A percentile compares a stretch with the other conserved stretches of the same genome.
phyloP scores from a whole-genome alignment of 257 asterid genomes.

The Solanum pennellii region DNA sequence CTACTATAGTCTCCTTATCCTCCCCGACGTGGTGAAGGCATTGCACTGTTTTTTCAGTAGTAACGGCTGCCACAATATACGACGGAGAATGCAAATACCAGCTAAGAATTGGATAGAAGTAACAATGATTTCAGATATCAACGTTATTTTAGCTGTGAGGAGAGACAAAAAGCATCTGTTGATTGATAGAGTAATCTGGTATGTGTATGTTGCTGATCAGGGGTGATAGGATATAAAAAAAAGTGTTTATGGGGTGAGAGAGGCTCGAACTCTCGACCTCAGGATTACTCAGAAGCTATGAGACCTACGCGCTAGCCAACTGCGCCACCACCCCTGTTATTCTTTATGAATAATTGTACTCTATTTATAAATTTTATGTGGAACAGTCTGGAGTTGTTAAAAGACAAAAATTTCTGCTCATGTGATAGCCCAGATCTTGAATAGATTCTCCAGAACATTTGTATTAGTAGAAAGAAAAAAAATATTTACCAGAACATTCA shows the following conservation, averaged over 20 bases:
- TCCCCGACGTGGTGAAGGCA: not conserved
- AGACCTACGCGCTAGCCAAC: slow-evolving; percentile 99
- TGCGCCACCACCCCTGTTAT: slow-evolving; percentile 79
- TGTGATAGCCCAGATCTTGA: not conserved
- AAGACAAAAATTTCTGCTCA: not conserved
- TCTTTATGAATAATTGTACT: not conserved
- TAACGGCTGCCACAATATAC: not conserved
- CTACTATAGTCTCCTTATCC: not conserved
- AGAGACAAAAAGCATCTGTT: not conserved
- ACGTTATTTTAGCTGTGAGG: not conserved
- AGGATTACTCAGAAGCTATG: slow-evolving; percentile 80
- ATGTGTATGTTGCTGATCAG: not conserved
- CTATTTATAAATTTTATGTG: too few species aligned
- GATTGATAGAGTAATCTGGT: too few species aligned
- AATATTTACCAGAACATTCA: not conserved
- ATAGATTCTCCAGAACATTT: not conserved
- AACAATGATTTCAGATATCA: not conserved
- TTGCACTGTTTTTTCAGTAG: not conserved
- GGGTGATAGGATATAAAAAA: too few species aligned
- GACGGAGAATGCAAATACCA: not conserved
- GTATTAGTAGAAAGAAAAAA: not conserved
- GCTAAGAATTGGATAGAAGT: not conserved
- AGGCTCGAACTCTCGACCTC: slow-evolving; percentile 30
- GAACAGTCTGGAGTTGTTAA: not conserved
- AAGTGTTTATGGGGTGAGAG: not conserved